Base-by-base conservation (phyloP, 2,329 filamentous ascomycete genomes). In the Emericellopsis atlantica region DNA sequence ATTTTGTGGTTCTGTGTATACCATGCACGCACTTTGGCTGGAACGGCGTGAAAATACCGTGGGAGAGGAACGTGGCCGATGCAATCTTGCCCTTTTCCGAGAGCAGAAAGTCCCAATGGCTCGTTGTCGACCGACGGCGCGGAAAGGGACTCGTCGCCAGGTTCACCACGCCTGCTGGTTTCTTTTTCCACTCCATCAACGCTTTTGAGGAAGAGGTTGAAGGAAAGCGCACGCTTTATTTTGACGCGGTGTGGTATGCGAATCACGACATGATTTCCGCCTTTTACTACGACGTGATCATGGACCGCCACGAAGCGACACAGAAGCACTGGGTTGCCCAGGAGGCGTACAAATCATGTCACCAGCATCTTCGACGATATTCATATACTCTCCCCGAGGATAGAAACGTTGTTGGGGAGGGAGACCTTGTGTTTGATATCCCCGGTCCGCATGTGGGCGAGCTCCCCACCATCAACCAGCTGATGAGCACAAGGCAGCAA, bases 141-240 rank as follows among this genome's bases (percentile, higher is more conserved):
- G 71, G 67, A 4, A 67, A 67, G 37, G 84, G 85, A 0, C 61
- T 92, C 0, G 69, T 92, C 0, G 80, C 76, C 7, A 74, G 69
- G 2, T 89, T 83, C 51, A 71, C 79, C 15, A 81, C 75, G 14
- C 69, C 74, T 0, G 72, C 82, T 0, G 79, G 79, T 37, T 93
- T 89, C 64, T 81, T 77, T 58, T 93, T 93, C 57, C 86, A 94
- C 59, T 76, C 74, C 0, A 66, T 86, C 53, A 93, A 93, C 49
- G 74, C 84, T 0, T 92, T 79, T 54, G 83, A 90, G 51, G 72
- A 84, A 46, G 60, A 58, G 9, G 15, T 18, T 14, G 43, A 52
- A 10, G 43, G 49, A 9, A 40, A 41, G 11, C 56, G 48, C 1
- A 67, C 79, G 44, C 66, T 92, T 15, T 64, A 78, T 24, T 76